These are phyloP conservation scores for Aquilaria yunnanensis DNA, from an alignment of 345 rosid genomes.

Conservation along the genomic window DNA sequence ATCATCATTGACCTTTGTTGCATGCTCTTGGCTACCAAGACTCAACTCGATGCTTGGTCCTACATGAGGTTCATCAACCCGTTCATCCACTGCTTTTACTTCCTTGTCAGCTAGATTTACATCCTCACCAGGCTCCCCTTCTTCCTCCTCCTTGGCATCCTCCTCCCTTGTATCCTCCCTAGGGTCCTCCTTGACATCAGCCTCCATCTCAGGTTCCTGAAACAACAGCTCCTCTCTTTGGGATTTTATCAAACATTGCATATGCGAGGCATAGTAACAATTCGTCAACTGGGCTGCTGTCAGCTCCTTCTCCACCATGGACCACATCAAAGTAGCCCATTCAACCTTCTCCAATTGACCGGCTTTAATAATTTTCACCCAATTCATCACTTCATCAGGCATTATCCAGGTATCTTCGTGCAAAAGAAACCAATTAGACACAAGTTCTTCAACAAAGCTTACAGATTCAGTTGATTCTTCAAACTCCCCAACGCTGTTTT, in stretches of 20 bases:
- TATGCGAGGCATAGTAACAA: constrained; percentile 85
- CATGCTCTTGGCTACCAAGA: constrained; percentile 48
- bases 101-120: constrained; percentile 14
- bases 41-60: constrained; percentile 46
- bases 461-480: constrained; percentile 43
- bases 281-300: constrained; percentile 35
- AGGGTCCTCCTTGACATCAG: constrained; percentile 20
- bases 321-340: constrained; percentile 77
- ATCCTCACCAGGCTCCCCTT: not conserved
- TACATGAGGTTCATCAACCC: constrained; percentile 20
- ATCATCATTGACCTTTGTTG: constrained; percentile 20
- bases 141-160: not conserved
- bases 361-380: constrained; percentile 36
- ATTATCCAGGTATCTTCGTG: constrained; percentile 80
- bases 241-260: constrained; percentile 64
- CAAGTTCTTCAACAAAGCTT: constrained; percentile 47
- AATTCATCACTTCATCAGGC: constrained; percentile 52
- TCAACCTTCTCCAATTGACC: constrained; percentile 69
- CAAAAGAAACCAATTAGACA: constrained; percentile 58
- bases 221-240: constrained; percentile 40
- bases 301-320: constrained; percentile 85
- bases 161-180: constrained; percentile 26
- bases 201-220: constrained; percentile 23
- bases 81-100: constrained; percentile 30
- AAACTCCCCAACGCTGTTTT: constrained; percentile 14